Conservation (phyloP, 768 basidiomycete species). For the Crassisporium funariophilum region DNA sequence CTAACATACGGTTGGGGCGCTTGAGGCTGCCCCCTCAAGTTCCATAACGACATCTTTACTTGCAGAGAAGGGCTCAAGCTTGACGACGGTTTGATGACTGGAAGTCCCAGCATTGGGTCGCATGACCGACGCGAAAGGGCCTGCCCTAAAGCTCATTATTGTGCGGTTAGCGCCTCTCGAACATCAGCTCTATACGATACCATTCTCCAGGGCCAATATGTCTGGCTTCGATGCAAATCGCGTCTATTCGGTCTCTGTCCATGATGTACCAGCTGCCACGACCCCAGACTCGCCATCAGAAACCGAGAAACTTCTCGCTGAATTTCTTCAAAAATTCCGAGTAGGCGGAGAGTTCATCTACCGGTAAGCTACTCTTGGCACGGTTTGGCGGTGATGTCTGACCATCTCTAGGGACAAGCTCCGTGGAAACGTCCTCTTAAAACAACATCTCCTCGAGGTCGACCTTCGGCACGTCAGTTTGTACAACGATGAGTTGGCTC, state of each 20-base stretch:
- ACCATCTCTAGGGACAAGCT: conserved; percentile 70
- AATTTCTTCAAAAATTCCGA: conserved; percentile 88
- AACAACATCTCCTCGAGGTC: conserved; percentile 85
- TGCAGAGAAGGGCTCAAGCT: no score
- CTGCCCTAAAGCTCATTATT: conserved; percentile 38
- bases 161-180: conserved; percentile 6
- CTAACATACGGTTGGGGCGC: no score
- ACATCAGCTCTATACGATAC: conserved; percentile 15
- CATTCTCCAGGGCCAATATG: conserved; percentile 49
- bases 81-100: no score
- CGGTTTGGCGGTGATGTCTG: conserved; percentile 4
- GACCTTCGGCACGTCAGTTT: conserved; percentile 77
- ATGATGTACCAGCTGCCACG: conserved; percentile 57
- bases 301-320: conserved; percentile 75
- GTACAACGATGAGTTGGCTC: conserved; percentile 93
- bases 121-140: conserved; percentile 28
- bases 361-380: conserved; percentile 52
- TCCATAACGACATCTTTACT: no score
- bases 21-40: no score
- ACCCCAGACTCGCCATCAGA: conserved; percentile 77
- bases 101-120: background rate
- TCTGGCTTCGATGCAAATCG: conserved; percentile 86
- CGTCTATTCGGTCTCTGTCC: conserved; percentile 80
- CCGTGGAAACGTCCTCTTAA: conserved; percentile 84
- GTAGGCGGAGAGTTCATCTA: conserved; percentile 92